Evolutionary conservation across 2,329 filamentous ascomycete genomes (phyloP), one percentile per base, ranked within the genome.

Genomic region (Phialemoniopsis sp.): DNA sequence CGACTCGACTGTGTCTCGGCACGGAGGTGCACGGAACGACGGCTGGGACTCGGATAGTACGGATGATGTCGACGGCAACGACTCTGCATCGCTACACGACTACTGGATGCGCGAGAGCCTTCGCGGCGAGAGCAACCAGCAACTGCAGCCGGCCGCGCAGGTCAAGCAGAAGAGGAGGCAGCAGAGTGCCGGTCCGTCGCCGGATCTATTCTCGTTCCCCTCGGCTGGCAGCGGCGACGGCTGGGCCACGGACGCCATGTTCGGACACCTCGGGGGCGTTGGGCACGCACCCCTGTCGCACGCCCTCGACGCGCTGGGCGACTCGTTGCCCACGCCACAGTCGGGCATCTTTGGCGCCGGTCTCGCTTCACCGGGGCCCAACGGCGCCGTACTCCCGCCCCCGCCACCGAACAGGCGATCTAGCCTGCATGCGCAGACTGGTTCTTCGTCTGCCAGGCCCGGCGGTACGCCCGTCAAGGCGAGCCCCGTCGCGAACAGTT

Each of bases 51-150:
- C 61, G 4, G 67, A 70, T 10, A 68, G 64, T 34, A 47, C 58
- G 2, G 59, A 62, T 29, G 65, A 65, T 29, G 57, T 60, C 8
- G 60, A 61, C 15, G 64, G 68, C 13, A 63, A 60, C n/a, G 63
- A 67, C 19, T 76, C 72, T 3, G 60, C 68, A 1, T 76, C 72
- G 2, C 74, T 68, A 43, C 64, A 74, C 5, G 77, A 80, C 39
- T 74, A 76, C 17, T 81, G 76, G 76, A 67, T 80, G 58, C 68
- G 67, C 7, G 73, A 77, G 52, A 73, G 72, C 38, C 56, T 66
- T 26, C 71, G 71, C 34, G 65, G 70, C 2, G 53, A 56, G 1
- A 51, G 52, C 8, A 44, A 49, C n/a, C 43, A 36, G 1, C 21
- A 26, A 26, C 40, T 47, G 41, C 50, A 44, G 32, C 49, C 53